Evolutionary conservation across 208 protist species (phyloP).

Genomic region (Giardia muris): DNA sequence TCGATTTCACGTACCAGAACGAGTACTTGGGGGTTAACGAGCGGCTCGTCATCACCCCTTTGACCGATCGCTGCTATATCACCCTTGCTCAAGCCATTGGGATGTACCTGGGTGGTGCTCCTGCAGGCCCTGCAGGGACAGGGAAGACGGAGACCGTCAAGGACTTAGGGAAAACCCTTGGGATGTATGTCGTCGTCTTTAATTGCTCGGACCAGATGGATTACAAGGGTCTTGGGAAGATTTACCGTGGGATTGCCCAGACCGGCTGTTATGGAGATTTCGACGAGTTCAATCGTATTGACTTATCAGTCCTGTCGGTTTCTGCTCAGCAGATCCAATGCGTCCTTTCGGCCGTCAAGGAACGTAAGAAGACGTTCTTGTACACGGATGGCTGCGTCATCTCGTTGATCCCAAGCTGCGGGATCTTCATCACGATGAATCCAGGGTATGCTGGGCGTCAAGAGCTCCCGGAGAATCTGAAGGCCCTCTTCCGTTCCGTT

Average conservation of each 20-base stretch:
- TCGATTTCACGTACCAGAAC: slow-evolving; percentile 58
- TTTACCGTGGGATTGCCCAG: slow-evolving; percentile 64
- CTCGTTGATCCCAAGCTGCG: slow-evolving; percentile 52
- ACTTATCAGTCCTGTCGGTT: slow-evolving; percentile 63
- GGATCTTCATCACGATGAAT: slow-evolving; percentile 94
- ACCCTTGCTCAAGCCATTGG: slow-evolving; percentile 58
- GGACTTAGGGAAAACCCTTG: slow-evolving; percentile 61
- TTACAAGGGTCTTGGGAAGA: slow-evolving; percentile 53
- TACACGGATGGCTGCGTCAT: slow-evolving; percentile 56
- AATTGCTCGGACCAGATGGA: slow-evolving; percentile 70
- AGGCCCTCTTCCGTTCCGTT: slow-evolving; percentile 85
- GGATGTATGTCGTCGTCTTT: slow-evolving; percentile 64
- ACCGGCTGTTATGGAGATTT: slow-evolving; percentile 66
- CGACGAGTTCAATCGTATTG: slow-evolving; percentile 70
- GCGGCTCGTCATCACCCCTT: slow-evolving; percentile 60
- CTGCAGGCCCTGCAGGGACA: slow-evolving; percentile 63
- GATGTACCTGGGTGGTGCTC: slow-evolving; percentile 60
- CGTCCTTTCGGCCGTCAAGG: slow-evolving; percentile 55
- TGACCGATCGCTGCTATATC: slow-evolving; percentile 63
- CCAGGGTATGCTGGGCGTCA: slow-evolving; percentile 85
- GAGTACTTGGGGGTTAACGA: slow-evolving; percentile 62
- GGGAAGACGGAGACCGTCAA: slow-evolving; percentile 72
- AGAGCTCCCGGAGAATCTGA: slow-evolving; percentile 90
- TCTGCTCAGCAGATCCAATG: slow-evolving; percentile 58
- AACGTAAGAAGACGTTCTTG: slow-evolving; percentile 48